Percentiles rank a stretch among this genome's conserved stretches.
phyloP scores from a whole-genome alignment of 2,329 filamentous ascomycete species.

The Hansfordia pulvinata region DNA sequence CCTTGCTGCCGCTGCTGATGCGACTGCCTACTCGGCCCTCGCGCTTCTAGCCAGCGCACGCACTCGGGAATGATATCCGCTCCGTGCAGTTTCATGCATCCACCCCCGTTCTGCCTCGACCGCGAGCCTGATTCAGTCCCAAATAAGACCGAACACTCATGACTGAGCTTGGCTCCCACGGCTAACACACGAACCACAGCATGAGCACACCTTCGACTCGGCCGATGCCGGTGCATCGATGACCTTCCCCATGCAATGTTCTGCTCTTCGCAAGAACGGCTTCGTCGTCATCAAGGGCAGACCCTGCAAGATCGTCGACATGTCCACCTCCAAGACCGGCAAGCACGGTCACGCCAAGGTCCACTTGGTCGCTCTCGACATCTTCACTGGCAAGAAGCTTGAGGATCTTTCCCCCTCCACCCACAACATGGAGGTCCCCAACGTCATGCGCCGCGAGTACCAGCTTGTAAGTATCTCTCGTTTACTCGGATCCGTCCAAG shows the following conservation, averaged over 20 bases:
- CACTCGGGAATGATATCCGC: too few relatives aligned
- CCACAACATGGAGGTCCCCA: slow-evolving; percentile 95
- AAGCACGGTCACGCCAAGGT: slow-evolving; percentile 99
- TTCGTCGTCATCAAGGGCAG: slow-evolving; percentile 97
- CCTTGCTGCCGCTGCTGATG: too few relatives aligned
- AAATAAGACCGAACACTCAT: too few relatives aligned
- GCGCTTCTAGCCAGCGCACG: too few relatives aligned
- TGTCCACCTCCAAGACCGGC: slow-evolving; percentile 99
- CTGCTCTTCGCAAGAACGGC: slow-evolving; percentile 98
- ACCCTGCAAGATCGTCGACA: slow-evolving; percentile 99
- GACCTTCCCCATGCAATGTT: slow-evolving; percentile 98
- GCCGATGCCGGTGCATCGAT: slow-evolving; percentile 90
- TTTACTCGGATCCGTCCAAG: neutral
- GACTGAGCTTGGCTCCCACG: too few relatives aligned
- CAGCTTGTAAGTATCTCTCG: slow-evolving; percentile 61
- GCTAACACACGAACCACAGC: too few relatives aligned
- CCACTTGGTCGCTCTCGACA: slow-evolving; percentile 93
- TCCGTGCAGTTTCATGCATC: too few relatives aligned
- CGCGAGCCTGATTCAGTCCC: too few relatives aligned
- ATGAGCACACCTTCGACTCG: slow-evolving; percentile 70
- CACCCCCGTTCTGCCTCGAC: too few relatives aligned
- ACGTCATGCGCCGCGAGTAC: slow-evolving; percentile 82
- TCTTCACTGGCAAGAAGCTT: slow-evolving; percentile 99
- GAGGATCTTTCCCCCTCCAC: slow-evolving; percentile 98
- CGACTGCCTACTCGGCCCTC: too few relatives aligned